Base-by-base conservation (phyloP, 108 stramenopile genomes). In the Skeletonema potamos region DNA sequence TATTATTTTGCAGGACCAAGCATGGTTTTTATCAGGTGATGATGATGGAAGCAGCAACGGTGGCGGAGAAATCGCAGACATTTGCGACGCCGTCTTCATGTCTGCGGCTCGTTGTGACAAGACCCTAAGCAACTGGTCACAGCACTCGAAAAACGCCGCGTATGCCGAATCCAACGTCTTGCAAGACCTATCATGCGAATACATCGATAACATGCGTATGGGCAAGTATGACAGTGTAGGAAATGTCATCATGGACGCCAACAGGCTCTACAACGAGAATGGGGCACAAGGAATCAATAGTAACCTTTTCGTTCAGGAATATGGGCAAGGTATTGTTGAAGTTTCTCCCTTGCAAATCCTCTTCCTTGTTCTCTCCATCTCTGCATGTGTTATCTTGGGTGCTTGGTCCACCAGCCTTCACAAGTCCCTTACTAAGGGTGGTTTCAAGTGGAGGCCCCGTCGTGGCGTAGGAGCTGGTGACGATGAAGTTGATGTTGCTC, bases 191-290 rank as follows among this genome's bases (percentile, higher is more conserved):
- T 82, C 87, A 18, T 95, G 94, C 48, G 82, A 68, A 24, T 92
- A 88, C 76, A 91, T 95, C 60, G 66, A 79, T 24, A 86, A 70
- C 58, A 67, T 95, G 15, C 70, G 89, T 22, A 79, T 76, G 39
- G 88, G 90, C 27, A 82, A 77, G 26, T 95, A 92, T 67, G 81
- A 95, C 67, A 91, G 91, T 60, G 71, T 76, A 57, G 93, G 93
- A 5, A 79, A 86, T 22, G 82, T 92, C 36, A 62, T 73, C 32
- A 22, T 85, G 10, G 63, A 68, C 63, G 68, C 58, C n/a, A 54
- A 69, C n/a, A 32, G 61, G 63, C 69, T 66, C 64, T 22, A 60
- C 63, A 34, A 51, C 22, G 15, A 15, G 6, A 36, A 30, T n/a
- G 22, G 64, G 54, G 2, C 17, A 7, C 63, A 48, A n/a, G 39